phyloP scores from a whole-genome alignment of 306 rosid species.

The Vigna radiata region DNA sequence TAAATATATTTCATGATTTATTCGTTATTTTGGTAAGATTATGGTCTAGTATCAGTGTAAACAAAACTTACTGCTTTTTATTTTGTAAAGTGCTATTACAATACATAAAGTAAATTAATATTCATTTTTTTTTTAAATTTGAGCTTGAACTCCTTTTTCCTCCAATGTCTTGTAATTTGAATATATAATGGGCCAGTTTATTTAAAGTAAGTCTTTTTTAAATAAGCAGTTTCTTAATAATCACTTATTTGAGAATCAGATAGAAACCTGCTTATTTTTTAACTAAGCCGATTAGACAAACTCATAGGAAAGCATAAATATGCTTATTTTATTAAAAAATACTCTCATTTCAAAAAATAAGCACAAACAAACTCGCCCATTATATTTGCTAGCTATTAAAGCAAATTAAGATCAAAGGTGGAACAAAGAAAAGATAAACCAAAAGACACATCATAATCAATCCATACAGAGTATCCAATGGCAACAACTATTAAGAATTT shows the following conservation, averaged over 20 bases:
- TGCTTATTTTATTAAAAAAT: no score
- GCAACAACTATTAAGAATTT: not conserved
- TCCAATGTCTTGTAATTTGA: not conserved
- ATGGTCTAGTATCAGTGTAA: not conserved
- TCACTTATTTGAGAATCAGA: no score
- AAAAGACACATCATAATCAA: slow-evolving; percentile 13
- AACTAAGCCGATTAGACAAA: no score
- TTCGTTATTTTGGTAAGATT: not conserved
- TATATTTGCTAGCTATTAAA: no score
- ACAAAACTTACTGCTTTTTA: not conserved
- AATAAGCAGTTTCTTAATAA: no score
- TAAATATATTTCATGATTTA: not conserved
- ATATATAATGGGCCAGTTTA: not conserved
- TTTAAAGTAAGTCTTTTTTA: no score
- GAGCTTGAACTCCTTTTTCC: slow-evolving; percentile 20
- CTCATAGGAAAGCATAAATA: no score
- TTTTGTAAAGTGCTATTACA: not conserved
- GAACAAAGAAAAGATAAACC: not conserved
- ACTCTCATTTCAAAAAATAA: no score
- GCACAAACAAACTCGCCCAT: no score
- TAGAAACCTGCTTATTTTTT: no score
- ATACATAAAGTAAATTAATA: not conserved
- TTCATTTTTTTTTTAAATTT: not conserved
- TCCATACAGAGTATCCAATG: not conserved
- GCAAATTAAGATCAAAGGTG: not conserved